Percentiles rank a stretch among this genome's conserved stretches.
Evolutionary conservation across 2,329 filamentous ascomycete genomes (phyloP).

Genomic region (Pseudogymnoascus sp.): DNA sequence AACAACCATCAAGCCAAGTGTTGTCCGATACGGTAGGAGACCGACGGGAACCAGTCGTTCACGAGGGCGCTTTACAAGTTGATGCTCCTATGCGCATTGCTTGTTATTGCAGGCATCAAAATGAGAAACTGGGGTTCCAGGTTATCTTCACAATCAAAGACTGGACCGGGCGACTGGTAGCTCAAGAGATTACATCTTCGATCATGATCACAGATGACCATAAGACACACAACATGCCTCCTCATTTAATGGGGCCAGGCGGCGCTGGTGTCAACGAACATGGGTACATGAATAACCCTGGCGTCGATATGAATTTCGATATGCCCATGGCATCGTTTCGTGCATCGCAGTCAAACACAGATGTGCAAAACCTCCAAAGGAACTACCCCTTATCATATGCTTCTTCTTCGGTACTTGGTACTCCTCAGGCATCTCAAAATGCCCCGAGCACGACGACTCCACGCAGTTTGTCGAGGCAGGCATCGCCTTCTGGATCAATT

Average conservation of each 20-base stretch:
- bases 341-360: slow-evolving; percentile 55
- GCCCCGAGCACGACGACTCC: slow-evolving; percentile 46
- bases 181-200: slow-evolving; percentile 76
- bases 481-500: slow-evolving; percentile 59
- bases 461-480: slow-evolving; percentile 63
- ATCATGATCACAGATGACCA: slow-evolving; percentile 99
- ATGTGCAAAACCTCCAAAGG: slow-evolving; percentile 54
- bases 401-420: slow-evolving; percentile 23
- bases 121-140: slow-evolving; percentile 84
- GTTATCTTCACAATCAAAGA: slow-evolving; percentile 96
- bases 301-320: slow-evolving; percentile 29
- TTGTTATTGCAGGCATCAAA: slow-evolving; percentile 93
- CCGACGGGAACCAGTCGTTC: slow-evolving; percentile 40
- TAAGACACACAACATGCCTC: slow-evolving; percentile 64
- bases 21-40: slow-evolving; percentile 40
- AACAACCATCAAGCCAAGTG: slow-evolving; percentile 50
- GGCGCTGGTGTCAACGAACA: slow-evolving; percentile 22
- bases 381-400: slow-evolving; percentile 33
- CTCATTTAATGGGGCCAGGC: slow-evolving; percentile 23
- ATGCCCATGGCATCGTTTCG: slow-evolving; percentile 41
- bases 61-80: slow-evolving; percentile 63
- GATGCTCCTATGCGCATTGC: slow-evolving; percentile 91
- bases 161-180: slow-evolving; percentile 65
- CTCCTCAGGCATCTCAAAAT: slow-evolving; percentile 25
- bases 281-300: slow-evolving; percentile 33